Evolutionary conservation across 257 asterid species (phyloP), one percentile per base, ranked within the genome.

Genomic region (Solanum paucissectum): DNA sequence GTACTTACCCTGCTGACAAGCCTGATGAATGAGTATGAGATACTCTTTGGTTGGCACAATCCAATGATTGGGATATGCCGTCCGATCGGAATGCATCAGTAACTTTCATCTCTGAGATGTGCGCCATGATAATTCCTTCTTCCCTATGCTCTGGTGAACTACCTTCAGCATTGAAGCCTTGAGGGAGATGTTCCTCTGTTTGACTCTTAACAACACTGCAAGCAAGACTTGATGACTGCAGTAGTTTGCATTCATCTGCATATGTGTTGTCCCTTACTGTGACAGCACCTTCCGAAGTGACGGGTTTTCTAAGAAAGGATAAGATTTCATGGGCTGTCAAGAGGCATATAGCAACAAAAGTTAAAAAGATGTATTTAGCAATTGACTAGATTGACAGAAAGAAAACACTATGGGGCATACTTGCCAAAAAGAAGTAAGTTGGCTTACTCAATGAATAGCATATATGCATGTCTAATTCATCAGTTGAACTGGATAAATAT

Each of bases 261-360:
- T 75, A 86, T 52, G 91, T 86, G 73, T 89, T 88, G 87, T 90
- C 91, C 89, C 58, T 73, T 73, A 69, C 55, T 27, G 79, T 40
- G 85, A 37, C 91, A 60, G 84, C 90, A 82, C 91, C 90, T 83
- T 75, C 88, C 84, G 75, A 90, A 89, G 74, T 81, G 87, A 36
- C 87, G 62, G 98, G 94, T 89, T 93, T 94, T 89, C 89, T 93
- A 88, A 96, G 94, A 83, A 91, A 87, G 88, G 96, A 95, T 89
- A 95, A 88, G 93, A 96, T 96, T 87, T 94, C 98, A 86, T 88
- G 86, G 71, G 95, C 99, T 96, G 98, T 64, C 91, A 89, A 33
- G 87, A 87, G 33, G 83, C 29, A 88, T 86, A 88, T 72, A 69
- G 36, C 68, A 40, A 33, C 55, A 62, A 34, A 62, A 86, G 36